These are phyloP conservation scores for Trypanosoma conorhini DNA, from an alignment of 208 protist species.

Conservation along the genomic window DNA sequence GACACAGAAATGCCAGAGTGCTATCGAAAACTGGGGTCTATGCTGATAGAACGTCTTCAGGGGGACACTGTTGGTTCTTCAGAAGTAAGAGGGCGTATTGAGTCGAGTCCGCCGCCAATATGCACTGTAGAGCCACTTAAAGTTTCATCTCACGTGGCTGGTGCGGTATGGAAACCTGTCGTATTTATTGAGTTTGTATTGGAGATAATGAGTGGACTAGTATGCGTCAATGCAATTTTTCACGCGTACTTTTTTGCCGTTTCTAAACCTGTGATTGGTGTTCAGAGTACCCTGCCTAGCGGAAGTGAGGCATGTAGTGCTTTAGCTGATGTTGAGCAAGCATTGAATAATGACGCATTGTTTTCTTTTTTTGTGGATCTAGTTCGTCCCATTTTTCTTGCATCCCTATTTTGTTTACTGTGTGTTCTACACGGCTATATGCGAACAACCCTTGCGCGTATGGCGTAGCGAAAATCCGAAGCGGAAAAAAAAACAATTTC, in stretches of 20 bases:
- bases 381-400: constrained; percentile 24
- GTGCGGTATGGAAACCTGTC: neutral
- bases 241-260: constrained; percentile 19
- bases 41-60: constrained; percentile 38
- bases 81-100: neutral
- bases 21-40: constrained; percentile 43
- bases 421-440: constrained; percentile 1
- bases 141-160: neutral
- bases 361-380: constrained; percentile 14
- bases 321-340: neutral
- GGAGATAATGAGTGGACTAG: constrained; percentile 10
- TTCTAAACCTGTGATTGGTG: neutral
- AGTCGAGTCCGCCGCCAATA: neutral
- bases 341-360: constrained; percentile 1
- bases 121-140: constrained; percentile 8
- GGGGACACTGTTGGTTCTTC: neutral
- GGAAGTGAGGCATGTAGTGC: neutral
- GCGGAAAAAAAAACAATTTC: neutral
- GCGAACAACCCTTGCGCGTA: neutral
- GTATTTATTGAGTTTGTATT: constrained; percentile 23
- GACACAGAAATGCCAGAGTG: constrained; percentile 49
- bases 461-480: constrained; percentile 7
- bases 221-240: constrained; percentile 20
- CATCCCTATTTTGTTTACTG: constrained; percentile 18
- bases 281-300: neutral